Conservation (phyloP, 495 filamentous ascomycete species). For the Cetradonia linearis region DNA sequence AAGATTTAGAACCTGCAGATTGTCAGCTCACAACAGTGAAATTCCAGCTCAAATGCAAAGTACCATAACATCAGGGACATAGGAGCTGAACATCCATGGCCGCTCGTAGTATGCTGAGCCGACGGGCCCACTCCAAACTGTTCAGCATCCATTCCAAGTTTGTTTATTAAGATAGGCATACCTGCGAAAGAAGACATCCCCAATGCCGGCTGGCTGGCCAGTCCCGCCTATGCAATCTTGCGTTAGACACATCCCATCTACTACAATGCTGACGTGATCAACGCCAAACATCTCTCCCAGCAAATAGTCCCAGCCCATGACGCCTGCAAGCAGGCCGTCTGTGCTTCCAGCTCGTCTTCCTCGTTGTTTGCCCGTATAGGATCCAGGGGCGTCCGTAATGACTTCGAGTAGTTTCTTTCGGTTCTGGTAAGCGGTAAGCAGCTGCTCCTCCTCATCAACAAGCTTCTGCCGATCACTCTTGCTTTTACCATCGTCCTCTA, state of each 20-base stretch:
- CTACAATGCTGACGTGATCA: slow-evolving; percentile 31
- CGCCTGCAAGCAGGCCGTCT: slow-evolving; percentile 28
- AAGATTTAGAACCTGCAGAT: slow-evolving; percentile 29
- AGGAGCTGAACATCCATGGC: slow-evolving; percentile 31
- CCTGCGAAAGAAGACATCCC: slow-evolving; percentile 36
- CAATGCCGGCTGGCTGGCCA: slow-evolving; percentile 30
- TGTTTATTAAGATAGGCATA: slow-evolving; percentile 8
- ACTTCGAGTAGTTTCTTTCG: slow-evolving; percentile 31
- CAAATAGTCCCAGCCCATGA: slow-evolving; percentile 35
- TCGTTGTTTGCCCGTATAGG: slow-evolving; percentile 13
- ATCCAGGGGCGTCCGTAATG: slow-evolving; percentile 30
- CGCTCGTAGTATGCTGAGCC: slow-evolving; percentile 29
- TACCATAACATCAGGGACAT: slow-evolving; percentile 33
- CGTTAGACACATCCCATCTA: slow-evolving; percentile 33
- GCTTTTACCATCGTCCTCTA: slow-evolving; percentile 12
- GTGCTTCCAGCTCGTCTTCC: slow-evolving; percentile 21
- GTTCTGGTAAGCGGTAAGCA: background rate
- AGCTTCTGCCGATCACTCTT: slow-evolving; percentile 10
- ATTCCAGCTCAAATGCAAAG: background rate
- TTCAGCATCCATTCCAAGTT: slow-evolving; percentile 10
- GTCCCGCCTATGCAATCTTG: slow-evolving; percentile 31
- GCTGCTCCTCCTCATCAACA: slow-evolving; percentile 9
- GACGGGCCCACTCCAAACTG: slow-evolving; percentile 27
- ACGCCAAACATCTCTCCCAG: slow-evolving; percentile 34
- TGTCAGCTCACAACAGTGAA: background rate